These are phyloP conservation scores for Claviceps spartinae DNA, from an alignment of 2,329 filamentous ascomycete genomes.

Conservation along the genomic window DNA sequence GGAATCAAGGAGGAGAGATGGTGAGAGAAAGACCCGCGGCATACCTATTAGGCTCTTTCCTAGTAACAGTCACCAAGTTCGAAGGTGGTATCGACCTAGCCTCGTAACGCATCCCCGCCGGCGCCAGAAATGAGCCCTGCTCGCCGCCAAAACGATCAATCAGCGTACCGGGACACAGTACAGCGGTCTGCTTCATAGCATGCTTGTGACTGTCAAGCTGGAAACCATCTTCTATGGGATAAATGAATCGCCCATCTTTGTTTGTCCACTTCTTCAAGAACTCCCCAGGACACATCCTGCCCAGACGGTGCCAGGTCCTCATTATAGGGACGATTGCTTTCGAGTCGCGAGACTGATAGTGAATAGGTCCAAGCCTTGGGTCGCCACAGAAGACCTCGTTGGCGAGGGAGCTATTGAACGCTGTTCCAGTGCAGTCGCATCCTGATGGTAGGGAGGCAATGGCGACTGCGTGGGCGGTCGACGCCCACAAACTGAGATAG, in stretches of 20 bases:
- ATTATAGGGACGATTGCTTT: not conserved
- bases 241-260: not conserved
- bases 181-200: not conserved
- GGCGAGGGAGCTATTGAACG: not conserved
- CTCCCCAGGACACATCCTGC: not conserved
- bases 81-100: not conserved
- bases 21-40: too few relatives aligned
- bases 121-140: not conserved
- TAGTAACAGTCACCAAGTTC: not conserved
- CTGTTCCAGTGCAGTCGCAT: not conserved
- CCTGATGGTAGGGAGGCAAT: not conserved
- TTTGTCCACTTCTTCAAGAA: not conserved
- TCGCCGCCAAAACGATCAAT: slow-evolving; percentile 1
- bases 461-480: not conserved
- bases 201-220: not conserved
- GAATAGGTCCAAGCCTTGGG: not conserved
- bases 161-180: not conserved
- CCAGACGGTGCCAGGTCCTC: not conserved
- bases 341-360: not conserved
- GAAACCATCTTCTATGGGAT: not conserved
- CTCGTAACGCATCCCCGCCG: not conserved
- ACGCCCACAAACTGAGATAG: not conserved
- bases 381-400: not conserved
- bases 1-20: too few relatives aligned
- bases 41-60: not conserved